Base-by-base conservation (phyloP, 768 basidiomycete genomes). In the Rhizopogon vinicolor region DNA sequence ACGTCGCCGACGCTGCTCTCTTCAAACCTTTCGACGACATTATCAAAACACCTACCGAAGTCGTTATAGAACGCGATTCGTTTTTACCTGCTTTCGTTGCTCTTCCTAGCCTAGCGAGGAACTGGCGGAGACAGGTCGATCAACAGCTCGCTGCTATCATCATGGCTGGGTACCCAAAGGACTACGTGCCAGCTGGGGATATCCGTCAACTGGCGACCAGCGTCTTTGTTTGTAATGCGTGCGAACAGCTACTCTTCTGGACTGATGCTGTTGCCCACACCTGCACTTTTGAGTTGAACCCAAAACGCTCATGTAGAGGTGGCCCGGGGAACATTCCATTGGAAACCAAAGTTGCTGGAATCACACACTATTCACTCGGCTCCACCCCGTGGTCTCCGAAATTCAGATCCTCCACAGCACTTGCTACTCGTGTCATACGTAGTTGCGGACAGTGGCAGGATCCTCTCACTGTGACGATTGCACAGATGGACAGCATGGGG, bases 111-210 rank as follows among this genome's bases (percentile, higher is more conserved):
- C 48, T 49, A 14, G 48, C 22, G 35, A 49, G 48, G 19, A 37
- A 49, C 48, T 69, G 68, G 68, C 68, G 71, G 48, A 61, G n/a
- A 52, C 57, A 44, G 45, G 46, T 55, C 18, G 61, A 66, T 35
- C 63, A 68, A 44, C 60, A 64, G 7, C 64, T 69, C 33, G 68
- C 66, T n/a, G 57, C 60, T 31, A 50, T 71, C 12, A 65, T 69
- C 52, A 60, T 63, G 8, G 56, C 40, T 42, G 54, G 67, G 59
- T 56, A 44, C 8, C 42, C 50, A 16, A 59, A 55, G 3, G 62
- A 63, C 9, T 55, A 60, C 16, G 63, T 58, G n/a, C 53, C 59
- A 52, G 39, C 44, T 28, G 46, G 62, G n/a, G 52, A 55, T 45
- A 45, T 60, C 28, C 63, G 13, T 16, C 69, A 54, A 35, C 65